Conservation (phyloP, 805 yeast genomes). For the Candida tammaniensis region DNA sequence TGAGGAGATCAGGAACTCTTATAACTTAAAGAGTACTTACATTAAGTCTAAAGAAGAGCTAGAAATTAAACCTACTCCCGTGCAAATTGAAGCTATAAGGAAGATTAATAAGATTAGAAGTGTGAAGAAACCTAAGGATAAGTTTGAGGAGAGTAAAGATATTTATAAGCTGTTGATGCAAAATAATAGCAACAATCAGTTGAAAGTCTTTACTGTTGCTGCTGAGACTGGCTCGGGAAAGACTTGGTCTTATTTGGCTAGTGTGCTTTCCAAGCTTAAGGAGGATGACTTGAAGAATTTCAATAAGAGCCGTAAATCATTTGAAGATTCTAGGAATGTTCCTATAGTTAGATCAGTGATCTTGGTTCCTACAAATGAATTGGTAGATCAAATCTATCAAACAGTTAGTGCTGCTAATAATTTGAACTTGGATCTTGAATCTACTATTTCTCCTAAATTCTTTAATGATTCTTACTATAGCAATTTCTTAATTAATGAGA, state of each 20-base stretch:
- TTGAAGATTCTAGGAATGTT: conserved; percentile 20
- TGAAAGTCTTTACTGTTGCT: conserved; percentile 74
- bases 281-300: conserved; percentile 46
- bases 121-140: conserved; percentile 21
- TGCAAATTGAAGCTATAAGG: conserved; percentile 74
- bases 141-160: conserved; percentile 18
- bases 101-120: conserved; percentile 45
- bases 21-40: conserved; percentile 32
- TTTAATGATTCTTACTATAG: conserved; percentile 14
- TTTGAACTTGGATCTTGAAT: conserved; percentile 19
- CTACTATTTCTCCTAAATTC: conserved; percentile 15
- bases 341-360: conserved; percentile 62
- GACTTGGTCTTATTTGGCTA: conserved; percentile 86
- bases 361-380: conserved; percentile 86
- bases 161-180: conserved; percentile 25
- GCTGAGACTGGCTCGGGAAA: conserved; percentile 98
- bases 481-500: conserved; percentile 22
- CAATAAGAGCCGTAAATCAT: conserved; percentile 16
- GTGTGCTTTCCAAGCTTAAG: conserved; percentile 65
- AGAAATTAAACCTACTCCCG: conserved; percentile 63
- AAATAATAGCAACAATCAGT: conserved; percentile 27
- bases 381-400: conserved; percentile 73
- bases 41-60: conserved; percentile 28
- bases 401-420: conserved; percentile 35
- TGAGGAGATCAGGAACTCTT: conserved; percentile 45